Base-by-base conservation (phyloP, 2,329 filamentous ascomycete genomes). In the Colletotrichum nymphaeae region DNA sequence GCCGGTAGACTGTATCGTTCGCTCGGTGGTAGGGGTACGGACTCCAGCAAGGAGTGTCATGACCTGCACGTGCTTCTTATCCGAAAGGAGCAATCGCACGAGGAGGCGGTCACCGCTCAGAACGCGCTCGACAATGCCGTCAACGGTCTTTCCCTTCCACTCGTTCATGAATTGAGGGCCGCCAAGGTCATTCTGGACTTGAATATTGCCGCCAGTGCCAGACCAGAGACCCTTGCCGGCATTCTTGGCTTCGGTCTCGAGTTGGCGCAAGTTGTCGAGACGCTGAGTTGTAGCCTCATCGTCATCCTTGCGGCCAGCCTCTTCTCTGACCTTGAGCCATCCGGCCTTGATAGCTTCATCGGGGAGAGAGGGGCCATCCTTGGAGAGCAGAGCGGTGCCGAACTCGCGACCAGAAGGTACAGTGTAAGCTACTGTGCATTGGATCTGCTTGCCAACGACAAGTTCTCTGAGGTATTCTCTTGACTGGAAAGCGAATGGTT, bases 241-340 rank as follows among this genome's bases (percentile, higher is more conserved):
- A 67, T 89, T 88, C 83, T 92, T 95, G 72, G 97, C 97, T 77
- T 93, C 90, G 56, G 90, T 87, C 83, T 98, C 95, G 42, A 96
- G 86, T 60, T 88, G 88, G 77, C 94, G 92, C 74, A 99, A 90
- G 78, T 91, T 92, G 78, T 97, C 93, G 28, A 99, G 87, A 73
- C 93, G 89, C 75, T 92, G 85, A 32, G 89, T 87, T 9, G 93
- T 88, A 64, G 95, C 93, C 71, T 97, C 93, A 2, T 92, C 92
- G 72, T 98, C 95, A 76, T 98, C 95, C 80, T 96, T 97, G 76
- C 93, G 93, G 74, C 95, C 95, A 72, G 96, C 95, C 83, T 99
- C 97, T 79, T 99, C 97, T 76, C 97, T 92, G 73, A 99, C 90
- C 85, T 97, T 97, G 75, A 95, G 86, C 95, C 95, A 98, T 76